Evolutionary conservation across 140 eudicot genomes (phyloP), one percentile per base, ranked within the genome.

Genomic region (Oenanthe javanica): DNA sequence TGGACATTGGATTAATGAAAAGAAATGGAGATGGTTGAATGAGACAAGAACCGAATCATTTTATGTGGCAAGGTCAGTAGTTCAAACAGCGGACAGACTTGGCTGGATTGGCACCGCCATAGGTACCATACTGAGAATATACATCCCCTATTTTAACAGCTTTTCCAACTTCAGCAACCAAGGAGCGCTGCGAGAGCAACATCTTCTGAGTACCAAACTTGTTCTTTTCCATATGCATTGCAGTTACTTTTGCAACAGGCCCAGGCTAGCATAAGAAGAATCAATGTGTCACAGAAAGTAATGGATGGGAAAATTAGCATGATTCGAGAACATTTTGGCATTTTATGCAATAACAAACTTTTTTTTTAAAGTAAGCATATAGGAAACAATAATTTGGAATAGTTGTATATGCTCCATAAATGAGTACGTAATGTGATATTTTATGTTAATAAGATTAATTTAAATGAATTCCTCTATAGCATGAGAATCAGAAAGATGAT

Each of bases 131-230:
- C 38, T 6, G 45, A 52, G 70, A 40, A 77, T 52, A 16, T 49
- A 21, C 80, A 12, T 38, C 27, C 36, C 70, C n/a, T 38, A 54
- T 54, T 77, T 77, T 57, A 38, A 43, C 52, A 4, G 80, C 80
- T 36, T 77, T 36, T 48, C 70, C 71, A 77, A 77, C 54, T 57
- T 77, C 52, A 48, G n/a, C 57, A 52, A 49, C 80, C 80, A 77
- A 55, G 51, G 50, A 27, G 5, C 47, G 6, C 2, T 63, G 80
- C 38, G 49, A 51, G 48, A 27, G 36, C 8, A 21, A 47, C 64
- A 42, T 57, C 54, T 77, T 77, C 72, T 57, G 52, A 38, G 46
- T 57, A 19, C 45, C 52, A 42, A 38, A 57, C 81, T 77, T 55
- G 52, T 21, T 59, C 72, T 38, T 77, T 55, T 57, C 81, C 72